phyloP scores from a whole-genome alignment of 805 yeast species.

The Yamadazyma phyllophila region DNA sequence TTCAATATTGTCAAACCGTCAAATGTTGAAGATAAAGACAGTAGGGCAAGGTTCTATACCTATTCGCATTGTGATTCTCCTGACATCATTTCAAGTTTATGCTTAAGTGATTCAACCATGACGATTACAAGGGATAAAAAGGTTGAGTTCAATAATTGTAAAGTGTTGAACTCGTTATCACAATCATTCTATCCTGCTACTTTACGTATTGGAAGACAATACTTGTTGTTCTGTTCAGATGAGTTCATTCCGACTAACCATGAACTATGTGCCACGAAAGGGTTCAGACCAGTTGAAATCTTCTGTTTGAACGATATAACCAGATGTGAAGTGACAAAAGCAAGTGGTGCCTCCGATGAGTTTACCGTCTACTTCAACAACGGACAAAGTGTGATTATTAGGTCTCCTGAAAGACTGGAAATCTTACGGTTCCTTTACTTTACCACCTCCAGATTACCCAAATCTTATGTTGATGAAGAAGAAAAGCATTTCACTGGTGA shows the following conservation, averaged over 20 bases:
- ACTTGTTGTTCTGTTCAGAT: conserved; percentile 50
- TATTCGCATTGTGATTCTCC: conserved; percentile 35
- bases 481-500: conserved; percentile 17
- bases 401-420: conserved; percentile 45
- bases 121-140: conserved; percentile 37
- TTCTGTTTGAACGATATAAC: conserved; percentile 31
- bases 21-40: conserved; percentile 15
- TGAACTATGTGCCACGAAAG: conserved; percentile 22
- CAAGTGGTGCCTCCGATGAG: conserved; percentile 30
- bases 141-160: conserved; percentile 34
- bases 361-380: conserved; percentile 32
- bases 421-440: conserved; percentile 70
- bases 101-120: conserved; percentile 34
- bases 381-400: conserved; percentile 26
- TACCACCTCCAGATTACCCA: conserved; percentile 54
- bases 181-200: conserved; percentile 59
- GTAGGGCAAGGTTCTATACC: conserved; percentile 22
- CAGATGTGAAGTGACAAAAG: conserved; percentile 33
- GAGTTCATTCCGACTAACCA: conserved; percentile 20
- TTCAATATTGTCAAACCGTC: conserved; percentile 22
- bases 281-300: conserved; percentile 35
- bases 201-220: conserved; percentile 67
- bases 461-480: conserved; percentile 23
- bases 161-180: conserved; percentile 46
- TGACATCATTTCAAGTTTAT: conserved; percentile 32